Conservation (phyloP, 306 rosid genomes). For the Cercis canadensis region DNA sequence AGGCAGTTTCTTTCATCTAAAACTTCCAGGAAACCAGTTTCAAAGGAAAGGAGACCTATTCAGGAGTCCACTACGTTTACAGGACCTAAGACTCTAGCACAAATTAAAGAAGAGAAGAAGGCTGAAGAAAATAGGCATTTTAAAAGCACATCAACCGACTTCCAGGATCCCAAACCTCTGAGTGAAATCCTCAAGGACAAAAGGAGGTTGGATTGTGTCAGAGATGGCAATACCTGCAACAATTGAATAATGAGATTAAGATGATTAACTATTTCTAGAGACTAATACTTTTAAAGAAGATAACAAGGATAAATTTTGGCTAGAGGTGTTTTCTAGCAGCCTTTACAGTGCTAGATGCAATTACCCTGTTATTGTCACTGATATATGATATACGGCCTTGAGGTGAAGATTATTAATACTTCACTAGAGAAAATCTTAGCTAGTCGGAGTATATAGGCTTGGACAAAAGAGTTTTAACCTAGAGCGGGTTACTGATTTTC, state of each 20-base stretch:
- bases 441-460: conserved; percentile 26
- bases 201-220: conserved; percentile 41
- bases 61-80: conserved; percentile 49
- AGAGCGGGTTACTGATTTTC: conserved; percentile 32
- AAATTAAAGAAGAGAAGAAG: conserved; percentile 67
- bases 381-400: conserved; percentile 14
- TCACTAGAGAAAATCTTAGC: conserved; percentile 18
- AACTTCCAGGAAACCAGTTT: conserved; percentile 49
- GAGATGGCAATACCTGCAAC: conserved; percentile 32
- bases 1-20: conserved; percentile 42
- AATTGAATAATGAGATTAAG: conserved; percentile 34
- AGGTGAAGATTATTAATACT: conserved; percentile 35
- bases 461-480: conserved; percentile 22
- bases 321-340: conserved; percentile 26
- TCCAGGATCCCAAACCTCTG: conserved; percentile 70
- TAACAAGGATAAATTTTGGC: conserved; percentile 11
- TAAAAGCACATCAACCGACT: conserved; percentile 42
- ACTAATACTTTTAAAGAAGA: conserved; percentile 19
- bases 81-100: conserved; percentile 79
- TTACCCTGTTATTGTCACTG: conserved; percentile 12
- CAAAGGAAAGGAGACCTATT: conserved; percentile 43
- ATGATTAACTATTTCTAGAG: conserved; percentile 16
- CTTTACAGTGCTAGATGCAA: conserved; percentile 24
- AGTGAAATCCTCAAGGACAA: conserved; percentile 68
- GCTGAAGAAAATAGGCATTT: conserved; percentile 40